These are phyloP conservation scores for Fusarium oxysporum DNA, from an alignment of 2,329 filamentous ascomycete genomes.

Conservation along the genomic window DNA sequence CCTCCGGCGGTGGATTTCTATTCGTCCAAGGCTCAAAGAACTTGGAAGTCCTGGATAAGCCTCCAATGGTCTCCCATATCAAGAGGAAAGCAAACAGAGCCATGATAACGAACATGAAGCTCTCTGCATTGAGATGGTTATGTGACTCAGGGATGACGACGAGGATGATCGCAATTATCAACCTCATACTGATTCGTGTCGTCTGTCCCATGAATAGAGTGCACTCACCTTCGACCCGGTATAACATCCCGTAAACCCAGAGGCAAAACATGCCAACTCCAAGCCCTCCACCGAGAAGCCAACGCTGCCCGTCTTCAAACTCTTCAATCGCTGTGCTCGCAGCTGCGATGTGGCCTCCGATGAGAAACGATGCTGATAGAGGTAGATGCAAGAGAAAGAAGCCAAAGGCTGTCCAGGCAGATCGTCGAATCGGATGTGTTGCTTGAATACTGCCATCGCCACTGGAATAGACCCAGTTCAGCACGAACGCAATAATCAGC, in stretches of 20 bases:
- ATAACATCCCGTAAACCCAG: constrained; percentile 56
- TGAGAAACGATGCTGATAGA: constrained; percentile 58
- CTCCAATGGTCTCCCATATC: constrained; percentile 58
- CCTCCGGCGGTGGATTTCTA: constrained; percentile 44
- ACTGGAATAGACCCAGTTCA: constrained; percentile 63
- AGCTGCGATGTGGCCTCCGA: constrained; percentile 60
- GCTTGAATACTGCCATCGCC: constrained; percentile 58
- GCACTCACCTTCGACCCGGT: constrained; percentile 53
- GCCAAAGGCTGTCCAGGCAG: constrained; percentile 56
- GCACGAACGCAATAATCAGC: constrained; percentile 61
- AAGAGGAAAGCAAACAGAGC: constrained; percentile 55
- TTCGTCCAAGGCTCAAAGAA: constrained; percentile 52
- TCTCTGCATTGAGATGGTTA: constrained; percentile 45
- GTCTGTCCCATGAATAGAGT: constrained; percentile 50
- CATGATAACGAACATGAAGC: constrained; percentile 57
- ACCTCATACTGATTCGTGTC: constrained; percentile 51
- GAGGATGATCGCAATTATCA: constrained; percentile 47
- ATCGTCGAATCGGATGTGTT: constrained; percentile 59
- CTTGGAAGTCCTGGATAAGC: constrained; percentile 45
- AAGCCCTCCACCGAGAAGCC: constrained; percentile 60
- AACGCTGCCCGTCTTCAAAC: constrained; percentile 57
- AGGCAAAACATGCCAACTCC: constrained; percentile 59
- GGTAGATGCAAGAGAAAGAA: constrained; percentile 60
- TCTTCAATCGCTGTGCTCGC: constrained; percentile 53
- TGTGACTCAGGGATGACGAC: constrained; percentile 53